Percentiles rank a stretch among this genome's conserved stretches.
These are phyloP conservation scores for Capronia epimyces DNA, from an alignment of 2,329 filamentous ascomycete genomes.

Conservation along the genomic window DNA sequence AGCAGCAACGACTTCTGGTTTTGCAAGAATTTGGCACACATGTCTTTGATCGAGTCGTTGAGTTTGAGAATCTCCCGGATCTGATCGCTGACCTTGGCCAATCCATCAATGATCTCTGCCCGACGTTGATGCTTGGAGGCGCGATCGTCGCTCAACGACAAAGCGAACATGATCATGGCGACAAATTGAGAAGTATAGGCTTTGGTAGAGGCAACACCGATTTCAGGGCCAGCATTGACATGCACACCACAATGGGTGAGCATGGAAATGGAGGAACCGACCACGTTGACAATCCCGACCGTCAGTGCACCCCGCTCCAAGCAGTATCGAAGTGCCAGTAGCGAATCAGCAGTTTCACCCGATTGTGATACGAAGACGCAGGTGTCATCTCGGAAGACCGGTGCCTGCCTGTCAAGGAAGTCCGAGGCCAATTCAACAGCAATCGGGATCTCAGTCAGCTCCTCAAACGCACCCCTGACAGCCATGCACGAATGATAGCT, in stretches of 20 bases:
- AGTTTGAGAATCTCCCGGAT: constrained; percentile 88
- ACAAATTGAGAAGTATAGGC: constrained; percentile 99
- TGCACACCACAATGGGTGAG: constrained; percentile 99
- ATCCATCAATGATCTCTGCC: constrained; percentile 92
- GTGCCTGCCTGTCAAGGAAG: constrained; percentile 92
- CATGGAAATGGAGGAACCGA: constrained; percentile 96
- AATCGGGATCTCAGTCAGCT: constrained; percentile 96
- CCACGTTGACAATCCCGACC: constrained; percentile 96
- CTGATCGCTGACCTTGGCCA: constrained; percentile 79
- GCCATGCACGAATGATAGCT: constrained; percentile 99
- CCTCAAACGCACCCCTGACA: constrained; percentile 94
- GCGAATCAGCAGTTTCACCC: constrained; percentile 94
- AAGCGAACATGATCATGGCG: constrained; percentile 99
- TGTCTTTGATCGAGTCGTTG: constrained; percentile 87
- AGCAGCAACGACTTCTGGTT: constrained; percentile 94
- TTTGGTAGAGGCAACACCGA: constrained; percentile 98
- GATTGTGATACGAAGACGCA: constrained; percentile 99
- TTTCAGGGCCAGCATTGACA: constrained; percentile 97
- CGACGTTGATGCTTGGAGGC: constrained; percentile 88
- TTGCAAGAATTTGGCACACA: constrained; percentile 90
- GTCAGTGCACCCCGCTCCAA: constrained; percentile 94
- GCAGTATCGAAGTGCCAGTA: constrained; percentile 96
- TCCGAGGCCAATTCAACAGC: constrained; percentile 95
- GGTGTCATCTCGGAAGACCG: constrained; percentile 98
- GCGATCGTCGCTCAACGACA: constrained; percentile 93